Conservation (phyloP, 306 rosid genomes). For the Rosa persica region DNA sequence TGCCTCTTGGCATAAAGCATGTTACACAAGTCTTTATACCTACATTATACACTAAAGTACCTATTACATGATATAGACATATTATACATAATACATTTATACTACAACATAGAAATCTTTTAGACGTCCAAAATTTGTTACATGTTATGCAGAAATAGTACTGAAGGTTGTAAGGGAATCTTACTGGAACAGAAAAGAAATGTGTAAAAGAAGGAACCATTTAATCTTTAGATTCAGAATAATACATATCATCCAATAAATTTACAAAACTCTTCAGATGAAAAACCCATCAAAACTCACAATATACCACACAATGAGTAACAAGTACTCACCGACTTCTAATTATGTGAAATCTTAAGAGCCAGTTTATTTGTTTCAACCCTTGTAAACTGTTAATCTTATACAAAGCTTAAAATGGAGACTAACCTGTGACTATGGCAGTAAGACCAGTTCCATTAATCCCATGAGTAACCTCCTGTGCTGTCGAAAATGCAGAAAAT, state of each 20-base stretch:
- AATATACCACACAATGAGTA: neutral
- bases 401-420: neutral
- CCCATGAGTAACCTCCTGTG: slow-evolving; percentile 29
- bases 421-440: slow-evolving; percentile 23
- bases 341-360: neutral
- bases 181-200: no score
- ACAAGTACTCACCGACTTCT: neutral
- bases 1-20: no score
- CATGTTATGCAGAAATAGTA: no score
- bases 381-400: neutral
- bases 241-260: neutral
- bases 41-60: no score
- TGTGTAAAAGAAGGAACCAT: neutral
- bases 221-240: neutral
- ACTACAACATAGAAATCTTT: no score
- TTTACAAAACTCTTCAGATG: neutral
- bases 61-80: no score
- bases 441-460: slow-evolving; percentile 26
- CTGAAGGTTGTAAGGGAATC: no score
- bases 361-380: neutral
- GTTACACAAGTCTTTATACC: no score
- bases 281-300: neutral
- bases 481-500: slow-evolving; percentile 5
- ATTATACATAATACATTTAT: no score
- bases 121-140: no score